Conservation (phyloP, 2,329 filamentous ascomycete species). For the Leptographium procerum region DNA sequence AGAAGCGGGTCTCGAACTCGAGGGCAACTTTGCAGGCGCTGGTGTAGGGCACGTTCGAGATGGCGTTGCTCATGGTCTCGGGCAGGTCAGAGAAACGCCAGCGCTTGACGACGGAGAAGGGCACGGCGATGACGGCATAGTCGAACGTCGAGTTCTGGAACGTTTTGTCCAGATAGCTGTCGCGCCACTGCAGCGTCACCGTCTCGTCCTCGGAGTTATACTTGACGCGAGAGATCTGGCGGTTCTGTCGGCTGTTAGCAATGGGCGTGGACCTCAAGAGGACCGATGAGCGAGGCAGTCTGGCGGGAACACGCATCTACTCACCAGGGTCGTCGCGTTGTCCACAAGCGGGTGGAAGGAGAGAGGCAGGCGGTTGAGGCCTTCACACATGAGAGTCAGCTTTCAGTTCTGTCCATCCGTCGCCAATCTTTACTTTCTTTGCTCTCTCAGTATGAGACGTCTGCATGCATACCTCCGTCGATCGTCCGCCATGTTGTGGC, state of each 20-base stretch:
- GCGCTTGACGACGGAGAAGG: conserved; percentile 52
- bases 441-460: neutral
- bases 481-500: conserved; percentile 54
- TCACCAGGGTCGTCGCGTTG: conserved; percentile 38
- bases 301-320: no score
- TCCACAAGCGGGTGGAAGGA: conserved; percentile 52
- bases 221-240: conserved; percentile 43
- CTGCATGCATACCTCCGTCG: conserved; percentile 33
- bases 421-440: no score
- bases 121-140: conserved; percentile 54
- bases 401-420: no score
- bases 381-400: neutral
- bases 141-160: conserved; percentile 45
- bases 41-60: conserved; percentile 32
- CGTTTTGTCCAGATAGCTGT: conserved; percentile 25
- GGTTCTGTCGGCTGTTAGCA: conserved; percentile 19
- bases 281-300: no score
- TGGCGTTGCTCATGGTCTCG: conserved; percentile 33
- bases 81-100: conserved; percentile 39
- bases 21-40: conserved; percentile 49
- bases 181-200: conserved; percentile 47
- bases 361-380: conserved; percentile 41
- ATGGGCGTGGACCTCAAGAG: no score
- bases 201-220: conserved; percentile 39
- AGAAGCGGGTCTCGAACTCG: conserved; percentile 55